These are phyloP conservation scores for Stagonosporopsis vannaccii DNA, from an alignment of 2,329 filamentous ascomycete genomes.

Conservation along the genomic window DNA sequence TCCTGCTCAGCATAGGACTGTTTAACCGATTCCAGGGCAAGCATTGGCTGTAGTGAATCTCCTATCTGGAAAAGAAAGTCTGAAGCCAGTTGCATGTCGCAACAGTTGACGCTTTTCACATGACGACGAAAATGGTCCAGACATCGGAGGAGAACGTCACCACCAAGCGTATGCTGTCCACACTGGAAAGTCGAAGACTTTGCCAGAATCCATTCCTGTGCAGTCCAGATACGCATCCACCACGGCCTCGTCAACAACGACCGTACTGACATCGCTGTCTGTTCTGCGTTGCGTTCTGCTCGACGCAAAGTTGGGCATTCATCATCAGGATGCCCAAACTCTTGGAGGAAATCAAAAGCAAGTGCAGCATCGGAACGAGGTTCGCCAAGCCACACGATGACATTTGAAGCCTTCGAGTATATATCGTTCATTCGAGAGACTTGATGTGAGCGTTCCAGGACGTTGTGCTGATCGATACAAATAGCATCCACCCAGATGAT, in stretches of 20 bases:
- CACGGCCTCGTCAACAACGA: constrained; percentile 6
- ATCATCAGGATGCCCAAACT: neutral
- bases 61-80: constrained; percentile 10
- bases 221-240: constrained; percentile 14
- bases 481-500: constrained; percentile 22
- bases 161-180: constrained; percentile 2
- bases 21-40: constrained; percentile 3
- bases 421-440: constrained; percentile 15
- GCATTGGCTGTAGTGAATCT: constrained; percentile 8
- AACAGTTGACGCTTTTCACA: constrained; percentile 6
- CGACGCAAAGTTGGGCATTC: neutral
- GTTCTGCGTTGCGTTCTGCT: neutral
- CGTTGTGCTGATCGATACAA: constrained; percentile 21
- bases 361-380: constrained; percentile 5
- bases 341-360: constrained; percentile 6
- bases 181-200: constrained; percentile 2
- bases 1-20: constrained; percentile 2
- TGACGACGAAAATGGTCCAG: constrained; percentile 2
- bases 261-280: constrained; percentile 7
- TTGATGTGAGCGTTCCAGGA: constrained; percentile 10
- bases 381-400: constrained; percentile 13
- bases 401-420: constrained; percentile 6
- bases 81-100: constrained; percentile 8
- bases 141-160: constrained; percentile 3
- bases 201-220: constrained; percentile 14